Conservation (phyloP, 75 land plant genomes). For the Selaginella moellendorffii region DNA sequence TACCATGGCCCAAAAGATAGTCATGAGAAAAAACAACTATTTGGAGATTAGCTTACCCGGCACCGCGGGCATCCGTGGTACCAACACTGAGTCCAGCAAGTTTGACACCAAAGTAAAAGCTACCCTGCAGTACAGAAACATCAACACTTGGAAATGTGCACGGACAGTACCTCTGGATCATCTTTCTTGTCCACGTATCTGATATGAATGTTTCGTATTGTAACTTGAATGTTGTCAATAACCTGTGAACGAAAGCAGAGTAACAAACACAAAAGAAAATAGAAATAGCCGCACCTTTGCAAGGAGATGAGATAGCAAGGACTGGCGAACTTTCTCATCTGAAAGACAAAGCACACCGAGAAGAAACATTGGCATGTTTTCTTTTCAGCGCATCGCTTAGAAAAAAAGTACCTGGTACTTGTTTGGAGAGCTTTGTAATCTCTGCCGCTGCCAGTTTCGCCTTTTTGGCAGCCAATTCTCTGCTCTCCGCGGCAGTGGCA, state of each 20-base stretch:
- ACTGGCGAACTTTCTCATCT: constrained; percentile 58
- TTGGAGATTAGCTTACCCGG: constrained; percentile 9
- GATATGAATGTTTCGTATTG: constrained; percentile 54
- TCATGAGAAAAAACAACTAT: background rate
- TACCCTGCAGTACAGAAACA: constrained; percentile 11
- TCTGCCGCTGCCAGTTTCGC: constrained; percentile 97
- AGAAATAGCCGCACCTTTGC: constrained; percentile 48
- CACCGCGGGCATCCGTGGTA: constrained; percentile 17
- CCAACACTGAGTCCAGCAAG: constrained; percentile 12
- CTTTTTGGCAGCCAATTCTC: constrained; percentile 89
- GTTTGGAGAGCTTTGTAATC: constrained; percentile 54
- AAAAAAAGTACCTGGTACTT: background rate
- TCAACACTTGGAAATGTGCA: background rate
- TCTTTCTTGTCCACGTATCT: constrained; percentile 29
- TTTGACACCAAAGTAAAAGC: constrained; percentile 13
- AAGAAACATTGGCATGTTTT: constrained; percentile 4
- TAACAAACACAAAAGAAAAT: background rate
- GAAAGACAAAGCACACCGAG: background rate
- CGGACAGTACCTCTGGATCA: constrained; percentile 33
- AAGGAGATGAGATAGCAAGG: constrained; percentile 55
- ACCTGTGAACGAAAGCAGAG: constrained; percentile 30
- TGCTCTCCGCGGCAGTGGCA: constrained; percentile 42
- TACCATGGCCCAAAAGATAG: background rate
- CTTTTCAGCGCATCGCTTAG: too few relatives aligned
- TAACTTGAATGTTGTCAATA: constrained; percentile 81